These are phyloP conservation scores for Fusarium oligoseptatum DNA, from an alignment of 2,329 filamentous ascomycete species.

Conservation along the genomic window DNA sequence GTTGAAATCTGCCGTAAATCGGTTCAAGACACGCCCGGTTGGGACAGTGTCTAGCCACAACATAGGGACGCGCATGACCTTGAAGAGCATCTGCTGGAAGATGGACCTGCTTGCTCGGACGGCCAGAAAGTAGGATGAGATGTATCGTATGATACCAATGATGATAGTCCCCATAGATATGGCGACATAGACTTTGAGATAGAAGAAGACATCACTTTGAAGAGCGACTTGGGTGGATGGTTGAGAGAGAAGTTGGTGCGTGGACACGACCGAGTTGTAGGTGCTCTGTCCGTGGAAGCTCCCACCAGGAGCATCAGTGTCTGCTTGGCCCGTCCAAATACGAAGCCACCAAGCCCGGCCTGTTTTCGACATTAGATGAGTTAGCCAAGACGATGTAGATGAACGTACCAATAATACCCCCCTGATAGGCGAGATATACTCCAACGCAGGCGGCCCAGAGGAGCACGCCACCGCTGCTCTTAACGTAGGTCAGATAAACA, in stretches of 20 bases:
- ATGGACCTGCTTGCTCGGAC: constrained; percentile 74
- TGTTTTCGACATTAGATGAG: constrained; percentile 20
- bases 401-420: constrained; percentile 62
- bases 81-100: constrained; percentile 74
- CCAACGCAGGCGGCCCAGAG: constrained; percentile 69
- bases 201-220: constrained; percentile 66
- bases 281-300: constrained; percentile 49
- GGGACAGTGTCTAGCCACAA: constrained; percentile 86
- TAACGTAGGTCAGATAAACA: constrained; percentile 76
- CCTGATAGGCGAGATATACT: constrained; percentile 66
- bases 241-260: constrained; percentile 59
- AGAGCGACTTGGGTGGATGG: constrained; percentile 47
- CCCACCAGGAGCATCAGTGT: constrained; percentile 11
- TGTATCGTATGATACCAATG: constrained; percentile 71
- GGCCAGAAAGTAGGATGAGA: constrained; percentile 72
- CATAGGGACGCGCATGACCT: constrained; percentile 76
- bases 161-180: constrained; percentile 73
- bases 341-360: constrained; percentile 73
- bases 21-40: constrained; percentile 79
- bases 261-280: constrained; percentile 57
- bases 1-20: constrained; percentile 82
- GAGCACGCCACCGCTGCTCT: constrained; percentile 72
- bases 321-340: constrained; percentile 66
- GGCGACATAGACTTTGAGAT: constrained; percentile 75
- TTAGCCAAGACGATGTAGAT: constrained; percentile 8